A percentile compares a stretch with the other conserved stretches of the same genome.
Conservation (phyloP, 1,139 yeast species). For the Geotrichum reessii region DNA sequence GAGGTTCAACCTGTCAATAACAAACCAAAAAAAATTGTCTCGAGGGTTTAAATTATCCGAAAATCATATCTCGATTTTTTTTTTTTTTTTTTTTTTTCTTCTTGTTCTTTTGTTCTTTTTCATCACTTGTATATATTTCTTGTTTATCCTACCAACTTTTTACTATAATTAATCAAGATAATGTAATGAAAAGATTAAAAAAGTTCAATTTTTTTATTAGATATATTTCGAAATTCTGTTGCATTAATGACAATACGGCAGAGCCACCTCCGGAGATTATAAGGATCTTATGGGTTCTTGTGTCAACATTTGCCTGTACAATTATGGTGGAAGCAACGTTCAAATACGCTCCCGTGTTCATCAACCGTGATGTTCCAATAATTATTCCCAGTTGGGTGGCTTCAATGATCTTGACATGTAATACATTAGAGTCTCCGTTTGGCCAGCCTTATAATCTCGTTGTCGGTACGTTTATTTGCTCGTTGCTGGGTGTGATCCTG, state of each 20-base stretch:
- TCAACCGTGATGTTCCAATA: conserved; percentile 45
- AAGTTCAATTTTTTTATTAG: background rate
- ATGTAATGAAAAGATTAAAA: background rate
- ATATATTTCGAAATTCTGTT: conserved; percentile 1
- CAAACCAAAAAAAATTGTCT: no score
- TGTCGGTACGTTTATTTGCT: conserved; percentile 51
- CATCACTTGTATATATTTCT: no score
- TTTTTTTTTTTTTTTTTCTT: conserved; percentile 6
- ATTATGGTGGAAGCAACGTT: conserved; percentile 49
- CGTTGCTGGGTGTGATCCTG: conserved; percentile 52
- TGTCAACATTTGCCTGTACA: conserved; percentile 48
- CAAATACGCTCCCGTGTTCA: conserved; percentile 44
- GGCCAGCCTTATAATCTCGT: conserved; percentile 63
- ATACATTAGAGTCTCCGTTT: conserved; percentile 51
- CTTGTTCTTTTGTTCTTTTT: background rate
- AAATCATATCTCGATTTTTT: background rate
- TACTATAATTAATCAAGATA: background rate
- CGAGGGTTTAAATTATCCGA: no score
- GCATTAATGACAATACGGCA: background rate
- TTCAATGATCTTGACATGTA: conserved; percentile 56
- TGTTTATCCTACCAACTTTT: no score
- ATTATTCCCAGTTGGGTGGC: conserved; percentile 61
- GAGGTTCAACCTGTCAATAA: no score
- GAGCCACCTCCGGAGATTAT: conserved; percentile 17
- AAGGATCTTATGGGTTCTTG: conserved; percentile 25